Percentiles rank a stretch among this genome's conserved stretches.
These are phyloP conservation scores for Macrocystidia cucumis DNA, from an alignment of 1,284 basidiomycete species.

Conservation along the genomic window DNA sequence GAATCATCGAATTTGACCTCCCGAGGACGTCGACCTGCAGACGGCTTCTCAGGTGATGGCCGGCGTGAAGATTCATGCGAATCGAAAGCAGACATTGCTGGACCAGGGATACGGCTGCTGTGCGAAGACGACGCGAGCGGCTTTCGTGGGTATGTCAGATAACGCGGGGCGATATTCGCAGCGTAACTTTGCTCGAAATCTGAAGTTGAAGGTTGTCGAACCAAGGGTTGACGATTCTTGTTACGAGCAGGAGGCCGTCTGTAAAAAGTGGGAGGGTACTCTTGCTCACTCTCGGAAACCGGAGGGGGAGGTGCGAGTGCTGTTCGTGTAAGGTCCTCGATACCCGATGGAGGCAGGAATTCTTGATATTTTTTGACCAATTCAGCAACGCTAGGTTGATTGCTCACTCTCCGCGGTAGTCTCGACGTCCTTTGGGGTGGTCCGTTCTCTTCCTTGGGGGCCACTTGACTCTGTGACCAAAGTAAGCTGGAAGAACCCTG, in stretches of 20 bases:
- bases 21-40: slow-evolving; percentile 27
- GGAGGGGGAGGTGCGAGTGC: slow-evolving; percentile 48
- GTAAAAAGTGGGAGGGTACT: slow-evolving; percentile 32
- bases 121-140: slow-evolving; percentile 22
- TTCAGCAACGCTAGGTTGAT: slow-evolving; percentile 72
- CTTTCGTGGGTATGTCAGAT: slow-evolving; percentile 47
- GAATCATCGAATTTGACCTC: slow-evolving; percentile 26
- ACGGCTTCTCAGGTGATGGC: slow-evolving; percentile 66
- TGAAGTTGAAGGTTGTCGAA: slow-evolving; percentile 59
- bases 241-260: slow-evolving; percentile 32
- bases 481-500: slow-evolving; percentile 2
- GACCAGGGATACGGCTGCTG: slow-evolving; percentile 45
- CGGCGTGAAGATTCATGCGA: slow-evolving; percentile 56
- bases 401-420: slow-evolving; percentile 57
- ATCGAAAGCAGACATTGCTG: slow-evolving; percentile 37
- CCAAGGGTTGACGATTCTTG: slow-evolving; percentile 38
- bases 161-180: slow-evolving; percentile 74
- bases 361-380: slow-evolving; percentile 81
- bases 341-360: slow-evolving; percentile 61
- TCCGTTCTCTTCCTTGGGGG: slow-evolving; percentile 14
- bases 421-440: slow-evolving; percentile 40
- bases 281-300: slow-evolving; percentile 67
- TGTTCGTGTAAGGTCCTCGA: slow-evolving; percentile 61
- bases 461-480: too few species aligned
- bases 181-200: slow-evolving; percentile 89